Evolutionary conservation across 331 rosid genomes (phyloP), one percentile per base, ranked within the genome.

Genomic region (Quercus lobata): DNA sequence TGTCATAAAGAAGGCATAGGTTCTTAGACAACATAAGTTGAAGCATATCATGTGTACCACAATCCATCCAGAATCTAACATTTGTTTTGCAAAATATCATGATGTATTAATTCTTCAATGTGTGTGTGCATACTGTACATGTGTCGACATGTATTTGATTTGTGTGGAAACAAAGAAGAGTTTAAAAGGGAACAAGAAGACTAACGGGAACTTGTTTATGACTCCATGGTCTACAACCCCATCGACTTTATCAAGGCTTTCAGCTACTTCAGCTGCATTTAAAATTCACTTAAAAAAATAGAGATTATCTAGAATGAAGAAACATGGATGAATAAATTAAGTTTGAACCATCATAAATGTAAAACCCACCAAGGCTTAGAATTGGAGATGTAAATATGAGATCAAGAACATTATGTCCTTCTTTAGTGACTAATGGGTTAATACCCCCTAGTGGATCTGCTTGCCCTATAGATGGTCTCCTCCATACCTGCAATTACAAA

Each of bases 361-460:
- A 69, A 72, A 81, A 77, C 91, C 54, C 73, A 92, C 94, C 93
- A 34, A 94, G 94, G 80, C 80, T 94, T 80, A 30, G 79, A 73
- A 94, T 89, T 69, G 98, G 98, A 83, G 98, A 94, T 37, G 97
- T 94, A 83, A 89, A 94, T 78, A 94, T 92, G 87, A 94, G 79
- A 88, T 92, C 98, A 53, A 92, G 89, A 83, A 92, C 83, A 77
- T 94, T 88, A 82, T 91, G 94, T 75, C 97, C 93, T 88, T 92
- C 97, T 83, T 65, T 86, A 35, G 98, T 90, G 73, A 92, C 85
- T 62, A 94, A 69, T 57, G 98, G 98, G 81, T 82, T 89, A 79
- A 84, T 86, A n/a, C 97, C 97, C 80, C 98, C 98, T 1, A 84
- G 80, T 17, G 98, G 97, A 81, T 87, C 93, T 30, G 94, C 93